A percentile compares a stretch with the other conserved stretches of the same genome.
These are phyloP conservation scores for Lachnellula arida DNA, from an alignment of 2,329 filamentous ascomycete species.

Conservation along the genomic window DNA sequence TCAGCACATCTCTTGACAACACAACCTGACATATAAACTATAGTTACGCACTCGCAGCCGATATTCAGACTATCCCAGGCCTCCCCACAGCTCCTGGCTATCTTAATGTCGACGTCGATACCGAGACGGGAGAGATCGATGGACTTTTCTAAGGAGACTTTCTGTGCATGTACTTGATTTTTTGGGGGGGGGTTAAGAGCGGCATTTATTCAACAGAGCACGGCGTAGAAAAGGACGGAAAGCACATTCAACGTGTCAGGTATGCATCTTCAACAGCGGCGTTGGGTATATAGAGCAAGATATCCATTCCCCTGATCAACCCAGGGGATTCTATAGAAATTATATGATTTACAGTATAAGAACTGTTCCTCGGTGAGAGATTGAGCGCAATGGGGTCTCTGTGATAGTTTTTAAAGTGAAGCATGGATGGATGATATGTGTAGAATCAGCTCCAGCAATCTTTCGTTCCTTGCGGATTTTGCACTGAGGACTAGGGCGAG, in stretches of 20 bases:
- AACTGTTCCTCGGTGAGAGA: background rate
- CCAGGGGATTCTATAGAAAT: background rate
- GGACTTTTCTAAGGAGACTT: constrained; percentile 69
- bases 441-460: no score
- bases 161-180: background rate
- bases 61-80: constrained; percentile 97
- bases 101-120: constrained; percentile 82
- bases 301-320: constrained; percentile 1
- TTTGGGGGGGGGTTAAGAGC: background rate
- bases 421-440: no score
- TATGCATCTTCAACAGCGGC: constrained; percentile 27
- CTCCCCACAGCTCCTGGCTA: constrained; percentile 93
- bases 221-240: constrained; percentile 15
- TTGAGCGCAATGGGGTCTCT: background rate
- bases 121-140: constrained; percentile 78
- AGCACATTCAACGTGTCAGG: constrained; percentile 24
- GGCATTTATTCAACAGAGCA: constrained; percentile 15
- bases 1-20: background rate
- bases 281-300: constrained; percentile 16
- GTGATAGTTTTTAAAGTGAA: no score
- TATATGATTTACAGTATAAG: background rate
- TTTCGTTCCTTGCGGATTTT: no score
- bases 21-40: constrained; percentile 32
- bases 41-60: constrained; percentile 87
- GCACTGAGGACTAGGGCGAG: no score